These are phyloP conservation scores for Gardenia jasminoides DNA, from an alignment of 257 asterid species.

Conservation along the genomic window DNA sequence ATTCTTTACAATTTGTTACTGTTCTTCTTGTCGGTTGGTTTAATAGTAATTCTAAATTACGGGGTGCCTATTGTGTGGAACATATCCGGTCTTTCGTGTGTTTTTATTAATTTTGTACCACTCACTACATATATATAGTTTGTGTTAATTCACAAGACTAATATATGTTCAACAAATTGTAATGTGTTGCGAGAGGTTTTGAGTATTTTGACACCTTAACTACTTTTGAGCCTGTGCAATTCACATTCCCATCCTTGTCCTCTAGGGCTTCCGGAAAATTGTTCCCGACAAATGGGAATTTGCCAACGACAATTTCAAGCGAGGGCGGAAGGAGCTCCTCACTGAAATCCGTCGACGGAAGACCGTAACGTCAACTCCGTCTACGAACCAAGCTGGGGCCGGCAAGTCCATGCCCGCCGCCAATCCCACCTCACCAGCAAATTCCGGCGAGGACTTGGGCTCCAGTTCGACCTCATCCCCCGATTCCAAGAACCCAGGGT, in stretches of 20 bases:
- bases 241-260: neutral
- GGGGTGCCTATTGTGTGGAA: no score
- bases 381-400: constrained; percentile 2
- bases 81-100: no score
- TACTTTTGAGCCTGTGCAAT: neutral
- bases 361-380: constrained; percentile 22
- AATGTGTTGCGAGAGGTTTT: no score
- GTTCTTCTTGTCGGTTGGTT: no score
- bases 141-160: no score
- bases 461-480: constrained; percentile 76
- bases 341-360: constrained; percentile 67
- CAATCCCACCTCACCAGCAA: constrained; percentile 35
- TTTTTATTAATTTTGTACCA: no score
- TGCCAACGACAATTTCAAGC: constrained; percentile 73
- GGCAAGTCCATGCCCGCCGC: constrained; percentile 30
- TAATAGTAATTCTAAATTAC: no score
- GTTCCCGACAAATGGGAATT: constrained; percentile 95
- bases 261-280: constrained; percentile 75
- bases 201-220: neutral
- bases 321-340: constrained; percentile 65
- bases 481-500: constrained; percentile 55
- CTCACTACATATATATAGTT: no score
- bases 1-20: no score
- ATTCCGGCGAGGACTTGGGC: constrained; percentile 60
- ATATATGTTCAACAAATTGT: no score